A percentile compares a stretch with the other conserved stretches of the same genome.
These are phyloP conservation scores for Azolla pinnata DNA, from an alignment of 75 land plant species.

Conservation along the genomic window DNA sequence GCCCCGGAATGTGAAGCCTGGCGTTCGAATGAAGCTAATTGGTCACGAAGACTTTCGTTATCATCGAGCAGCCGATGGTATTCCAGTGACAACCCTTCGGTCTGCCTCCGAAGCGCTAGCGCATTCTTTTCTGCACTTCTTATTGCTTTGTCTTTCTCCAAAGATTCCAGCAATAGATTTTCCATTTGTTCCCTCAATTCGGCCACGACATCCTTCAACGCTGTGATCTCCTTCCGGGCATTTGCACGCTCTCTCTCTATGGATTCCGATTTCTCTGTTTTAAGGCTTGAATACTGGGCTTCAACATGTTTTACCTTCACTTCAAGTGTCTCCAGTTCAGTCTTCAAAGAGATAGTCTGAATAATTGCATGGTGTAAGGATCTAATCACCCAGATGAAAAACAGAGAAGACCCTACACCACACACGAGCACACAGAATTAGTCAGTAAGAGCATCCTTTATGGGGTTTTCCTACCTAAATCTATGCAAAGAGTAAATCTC, in stretches of 20 bases:
- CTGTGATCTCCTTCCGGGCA: conserved; percentile 36
- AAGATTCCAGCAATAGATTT: conserved; percentile 38
- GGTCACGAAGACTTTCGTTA: conserved; percentile 57
- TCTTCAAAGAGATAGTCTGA: conserved; percentile 34
- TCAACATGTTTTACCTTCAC: conserved; percentile 38
- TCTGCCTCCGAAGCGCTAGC: conserved; percentile 62
- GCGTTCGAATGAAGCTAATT: conserved; percentile 57
- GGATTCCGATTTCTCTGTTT: conserved; percentile 31
- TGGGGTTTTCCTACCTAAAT: too few species aligned
- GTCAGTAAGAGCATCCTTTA: too few species aligned
- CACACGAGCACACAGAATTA: too few species aligned
- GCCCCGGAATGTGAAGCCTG: conserved; percentile 46
- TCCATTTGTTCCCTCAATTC: conserved; percentile 31
- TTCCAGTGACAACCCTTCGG: conserved; percentile 78
- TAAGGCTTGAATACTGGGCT: conserved; percentile 27
- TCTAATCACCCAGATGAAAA: conserved; percentile 54
- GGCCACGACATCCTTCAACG: conserved; percentile 35
- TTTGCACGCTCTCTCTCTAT: conserved; percentile 10
- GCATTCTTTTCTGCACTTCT: conserved; percentile 57
- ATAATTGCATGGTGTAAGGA: conserved; percentile 55
- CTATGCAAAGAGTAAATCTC: too few species aligned
- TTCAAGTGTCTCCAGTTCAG: conserved; percentile 42
- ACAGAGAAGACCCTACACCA: conserved; percentile 45
- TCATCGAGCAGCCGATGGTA: conserved; percentile 74
- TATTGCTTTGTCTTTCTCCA: conserved; percentile 35